Base-by-base conservation (phyloP, 83 land plant genomes). In the Larix sibirica region DNA sequence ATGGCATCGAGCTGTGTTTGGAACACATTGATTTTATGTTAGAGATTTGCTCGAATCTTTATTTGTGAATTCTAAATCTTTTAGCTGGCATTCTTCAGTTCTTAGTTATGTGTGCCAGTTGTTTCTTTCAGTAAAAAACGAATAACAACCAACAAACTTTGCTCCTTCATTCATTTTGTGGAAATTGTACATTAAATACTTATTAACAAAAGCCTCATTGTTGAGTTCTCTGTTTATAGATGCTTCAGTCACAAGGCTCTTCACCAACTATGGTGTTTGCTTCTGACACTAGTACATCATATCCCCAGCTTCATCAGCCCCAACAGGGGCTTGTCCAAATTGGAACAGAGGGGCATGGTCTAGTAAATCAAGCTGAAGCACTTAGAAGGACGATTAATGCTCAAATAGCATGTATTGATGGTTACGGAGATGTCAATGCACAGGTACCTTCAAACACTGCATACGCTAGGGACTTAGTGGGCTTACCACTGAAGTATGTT, bases 361-460 rank as follows among this genome's bases (percentile, higher is more conserved):
- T 50, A 17, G 10, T 60, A 28, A 58, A 62, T 60, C 63, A 74
- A 26, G 80, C 84, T 17, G 79, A 83, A 47, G 59, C 88, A 59
- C 56, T 86, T 70, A 85, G 82, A 54, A 78, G 86, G 58, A 21
- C 68, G 44, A 65, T 75, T 26, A 83, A 44, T 18, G 73, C 56
- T 33, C 81, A 81, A 70, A 38, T 70, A 80, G 47, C 79, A 12
- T 79, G 81, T 26, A 28, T 80, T 44, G 88, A 86, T 20, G 81
- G 31, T 67, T 83, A 83, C 59, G 66, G 81, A 62, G 87, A 82
- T 58, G 33, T 81, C 14, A 20, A 77, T 31, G 7, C 81, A 26
- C 88, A 86, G 88, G 88, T 86, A 79, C 33, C 56, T 73, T 9
- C n/a, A n/a, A 71, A 73, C 5, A 18, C 42, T 73, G 5, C 26